phyloP scores from a whole-genome alignment of 169 alveolate genomes.

The Besnoitia besnoiti region DNA sequence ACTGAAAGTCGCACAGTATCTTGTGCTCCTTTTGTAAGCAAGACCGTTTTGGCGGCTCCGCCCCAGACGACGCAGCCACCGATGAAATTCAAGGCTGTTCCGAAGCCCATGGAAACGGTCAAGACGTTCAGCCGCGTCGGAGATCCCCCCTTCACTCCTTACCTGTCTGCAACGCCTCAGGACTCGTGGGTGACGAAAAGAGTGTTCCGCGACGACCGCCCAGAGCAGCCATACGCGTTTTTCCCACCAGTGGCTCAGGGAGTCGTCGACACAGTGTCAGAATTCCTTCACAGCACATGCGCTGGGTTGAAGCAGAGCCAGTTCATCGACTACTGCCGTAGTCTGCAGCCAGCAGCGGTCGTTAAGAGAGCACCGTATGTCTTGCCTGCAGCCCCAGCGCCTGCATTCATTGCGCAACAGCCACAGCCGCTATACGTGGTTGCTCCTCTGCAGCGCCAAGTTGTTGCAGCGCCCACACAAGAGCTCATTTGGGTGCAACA shows the following conservation, averaged over 20 bases:
- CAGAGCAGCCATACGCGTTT: not conserved
- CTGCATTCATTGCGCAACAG: not conserved
- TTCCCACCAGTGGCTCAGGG: not conserved
- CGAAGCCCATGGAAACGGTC: no score
- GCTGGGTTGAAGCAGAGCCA: not conserved
- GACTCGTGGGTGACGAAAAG: not conserved
- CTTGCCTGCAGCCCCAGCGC: not conserved
- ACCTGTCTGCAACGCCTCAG: not conserved
- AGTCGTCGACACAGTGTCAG: not conserved
- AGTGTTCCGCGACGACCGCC: not conserved
- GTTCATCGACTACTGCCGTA: not conserved
- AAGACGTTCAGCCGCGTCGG: not conserved
- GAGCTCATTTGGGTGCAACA: not conserved
- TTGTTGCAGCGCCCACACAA: not conserved
- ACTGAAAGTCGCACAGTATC: not conserved
- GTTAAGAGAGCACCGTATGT: not conserved
- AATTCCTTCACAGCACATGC: not conserved
- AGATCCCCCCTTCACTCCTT: not conserved
- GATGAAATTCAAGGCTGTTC: not conserved
- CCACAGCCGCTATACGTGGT: not conserved
- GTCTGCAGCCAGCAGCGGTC: not conserved
- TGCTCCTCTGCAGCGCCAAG: not conserved
- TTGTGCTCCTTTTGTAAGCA: not conserved
- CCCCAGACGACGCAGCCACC: not conserved
- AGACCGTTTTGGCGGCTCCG: not conserved